phyloP scores from a whole-genome alignment of 169 alveolate species.

The Cardiosporidium cionae region DNA sequence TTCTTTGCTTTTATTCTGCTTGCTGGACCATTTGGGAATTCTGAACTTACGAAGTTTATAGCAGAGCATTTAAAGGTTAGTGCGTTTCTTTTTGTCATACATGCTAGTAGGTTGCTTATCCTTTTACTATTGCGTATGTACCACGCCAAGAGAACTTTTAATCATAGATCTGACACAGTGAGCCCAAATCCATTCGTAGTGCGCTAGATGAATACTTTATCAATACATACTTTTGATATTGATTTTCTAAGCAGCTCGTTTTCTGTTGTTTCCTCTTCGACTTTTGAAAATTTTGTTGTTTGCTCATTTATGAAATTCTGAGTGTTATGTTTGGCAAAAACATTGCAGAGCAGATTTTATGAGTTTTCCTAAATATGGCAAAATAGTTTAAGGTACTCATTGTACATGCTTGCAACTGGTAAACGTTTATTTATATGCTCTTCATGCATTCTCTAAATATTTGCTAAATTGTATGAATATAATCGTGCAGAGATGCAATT shows the following conservation, averaged over 20 bases:
- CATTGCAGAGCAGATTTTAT: background rate
- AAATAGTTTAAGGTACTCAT: background rate
- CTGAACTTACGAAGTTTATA: background rate
- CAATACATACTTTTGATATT: background rate
- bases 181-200: no score
- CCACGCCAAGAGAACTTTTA: background rate
- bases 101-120: background rate
- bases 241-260: no score
- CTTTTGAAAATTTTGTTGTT: no score
- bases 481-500: constrained; percentile 1
- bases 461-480: background rate
- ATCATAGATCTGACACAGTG: background rate
- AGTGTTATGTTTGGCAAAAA: background rate
- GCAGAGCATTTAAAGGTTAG: background rate
- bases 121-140: background rate
- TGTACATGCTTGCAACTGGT: background rate
- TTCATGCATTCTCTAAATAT: background rate
- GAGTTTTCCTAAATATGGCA: background rate
- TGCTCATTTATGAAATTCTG: no score
- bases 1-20: background rate
- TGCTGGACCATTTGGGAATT: background rate
- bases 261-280: no score
- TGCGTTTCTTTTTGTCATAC: background rate
- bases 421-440: background rate
- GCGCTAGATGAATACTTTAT: background rate